Evolutionary conservation across 2,329 filamentous ascomycete species (phyloP).

Genomic region (Clonostachys solani): DNA sequence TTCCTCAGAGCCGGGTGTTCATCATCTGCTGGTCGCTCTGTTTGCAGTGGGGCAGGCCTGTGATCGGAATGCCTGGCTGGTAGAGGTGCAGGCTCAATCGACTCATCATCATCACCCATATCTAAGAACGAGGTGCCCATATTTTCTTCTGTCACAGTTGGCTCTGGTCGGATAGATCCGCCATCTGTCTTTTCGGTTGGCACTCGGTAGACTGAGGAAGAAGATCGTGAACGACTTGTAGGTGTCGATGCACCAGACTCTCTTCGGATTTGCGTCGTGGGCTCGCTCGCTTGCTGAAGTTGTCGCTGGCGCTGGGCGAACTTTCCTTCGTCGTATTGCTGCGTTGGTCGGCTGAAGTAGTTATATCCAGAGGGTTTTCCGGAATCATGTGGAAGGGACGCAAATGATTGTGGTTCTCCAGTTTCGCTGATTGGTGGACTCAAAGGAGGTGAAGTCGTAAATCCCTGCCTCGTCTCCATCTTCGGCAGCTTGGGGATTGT

Average conservation of each 20-base stretch:
- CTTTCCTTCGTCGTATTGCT: conserved; percentile 79
- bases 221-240: conserved; percentile 39
- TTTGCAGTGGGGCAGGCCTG: conserved; percentile 25
- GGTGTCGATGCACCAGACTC: conserved; percentile 38
- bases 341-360: conserved; percentile 63
- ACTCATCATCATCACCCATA: conserved; percentile 33
- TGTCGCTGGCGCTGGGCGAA: conserved; percentile 79
- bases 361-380: conserved; percentile 74
- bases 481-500: conserved; percentile 26
- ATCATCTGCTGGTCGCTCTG: conserved; percentile 45
- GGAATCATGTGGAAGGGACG: conserved; percentile 70
- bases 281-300: conserved; percentile 71
- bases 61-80: conserved; percentile 1
- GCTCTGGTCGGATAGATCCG: conserved; percentile 10
- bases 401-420: conserved; percentile 60
- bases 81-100: conserved; percentile 2
- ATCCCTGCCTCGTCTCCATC: conserved; percentile 20
- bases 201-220: conserved; percentile 34
- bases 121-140: conserved; percentile 34
- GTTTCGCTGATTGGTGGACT: conserved; percentile 63
- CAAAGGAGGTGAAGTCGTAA: conserved; percentile 30
- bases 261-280: conserved; percentile 41
- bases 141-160: conserved; percentile 23
- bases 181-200: conserved; percentile 23
- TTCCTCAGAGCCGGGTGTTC: conserved; percentile 52